Evolutionary conservation across 768 basidiomycete genomes (phyloP), one percentile per base, ranked within the genome.

Genomic region (Pholiota conissans): DNA sequence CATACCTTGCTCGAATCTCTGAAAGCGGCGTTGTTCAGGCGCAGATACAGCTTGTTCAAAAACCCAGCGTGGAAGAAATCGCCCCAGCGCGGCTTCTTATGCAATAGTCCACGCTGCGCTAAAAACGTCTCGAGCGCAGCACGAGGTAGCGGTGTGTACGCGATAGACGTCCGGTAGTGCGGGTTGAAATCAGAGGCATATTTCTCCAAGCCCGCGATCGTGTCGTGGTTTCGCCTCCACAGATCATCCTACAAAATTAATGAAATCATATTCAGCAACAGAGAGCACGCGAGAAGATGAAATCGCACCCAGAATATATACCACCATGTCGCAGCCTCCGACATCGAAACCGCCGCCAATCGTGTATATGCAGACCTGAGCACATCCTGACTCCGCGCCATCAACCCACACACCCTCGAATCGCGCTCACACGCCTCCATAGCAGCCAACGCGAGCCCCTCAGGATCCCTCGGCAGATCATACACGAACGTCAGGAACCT

Each of bases 221-320:
- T 83, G 42, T 80, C 77, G 63, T 82, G 68, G 65, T 91, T 91
- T 53, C 88, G 75, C 59, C 88, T 75, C 88, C 88, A 91, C 6
- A 90, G 66, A 66, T 90, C 89, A 65, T 91, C 89, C 89, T 89
- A 56, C 18, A 34, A 20, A 50, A n/a, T 22, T 24, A 24, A 37
- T n/a, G 8, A 18, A 20, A 28, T 40, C 3, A 54, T 20, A 37
- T 61, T 28, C 60, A 59, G 28, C 52, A 54, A 35, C 45, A 7
- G 11, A 27, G 7, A 42, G 0, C 20, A 42, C 14, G 40, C 18
- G 22, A 45, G 10, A 30, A 32, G 14, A 5, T 24, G 37, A 16
- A n/a, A 30, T 35, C 81, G 62, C 49, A 90, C 89, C 87, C 87
- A 91, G 61, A 89, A 84, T 11, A 91, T 76, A 63, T 87, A 91